Conservation (phyloP, 768 basidiomycete species). For the Mycena kentingensis region DNA sequence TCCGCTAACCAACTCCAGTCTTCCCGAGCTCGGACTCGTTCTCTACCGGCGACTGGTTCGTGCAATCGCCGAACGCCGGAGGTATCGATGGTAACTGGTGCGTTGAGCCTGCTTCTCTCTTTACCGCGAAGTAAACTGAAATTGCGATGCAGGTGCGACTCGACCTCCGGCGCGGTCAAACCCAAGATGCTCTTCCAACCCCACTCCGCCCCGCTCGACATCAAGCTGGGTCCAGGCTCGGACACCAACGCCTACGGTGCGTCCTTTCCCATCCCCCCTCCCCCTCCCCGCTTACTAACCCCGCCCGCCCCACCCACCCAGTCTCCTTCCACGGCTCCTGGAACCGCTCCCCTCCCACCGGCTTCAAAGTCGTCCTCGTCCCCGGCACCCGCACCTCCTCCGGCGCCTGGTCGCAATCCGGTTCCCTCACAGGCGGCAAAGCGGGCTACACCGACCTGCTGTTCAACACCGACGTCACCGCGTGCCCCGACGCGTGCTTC, state of each 20-base stretch:
- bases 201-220: conserved; percentile 22
- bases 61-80: conserved; percentile 17
- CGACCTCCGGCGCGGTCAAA: conserved; percentile 16
- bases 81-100: conserved; percentile 20
- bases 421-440: conserved; percentile 1
- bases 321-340: conserved; percentile 20
- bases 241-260: conserved; percentile 16
- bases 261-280: no score
- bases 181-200: conserved; percentile 16
- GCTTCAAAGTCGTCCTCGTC: conserved; percentile 23
- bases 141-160: no score
- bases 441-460: conserved; percentile 16
- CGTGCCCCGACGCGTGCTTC: conserved; percentile 20
- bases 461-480: conserved; percentile 14
- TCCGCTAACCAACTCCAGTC: neutral
- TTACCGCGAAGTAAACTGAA: no score
- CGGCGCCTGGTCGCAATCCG: conserved; percentile 18
- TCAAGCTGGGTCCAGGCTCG: conserved; percentile 18
- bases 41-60: conserved; percentile 20
- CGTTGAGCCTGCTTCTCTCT: no score
- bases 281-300: no score
- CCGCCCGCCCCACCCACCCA: no score
- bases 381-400: conserved; percentile 10
- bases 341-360: conserved; percentile 17
- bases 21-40: neutral